Conservation (phyloP, 148 eudicot species). For the Mesembryanthemum crystallinum region DNA sequence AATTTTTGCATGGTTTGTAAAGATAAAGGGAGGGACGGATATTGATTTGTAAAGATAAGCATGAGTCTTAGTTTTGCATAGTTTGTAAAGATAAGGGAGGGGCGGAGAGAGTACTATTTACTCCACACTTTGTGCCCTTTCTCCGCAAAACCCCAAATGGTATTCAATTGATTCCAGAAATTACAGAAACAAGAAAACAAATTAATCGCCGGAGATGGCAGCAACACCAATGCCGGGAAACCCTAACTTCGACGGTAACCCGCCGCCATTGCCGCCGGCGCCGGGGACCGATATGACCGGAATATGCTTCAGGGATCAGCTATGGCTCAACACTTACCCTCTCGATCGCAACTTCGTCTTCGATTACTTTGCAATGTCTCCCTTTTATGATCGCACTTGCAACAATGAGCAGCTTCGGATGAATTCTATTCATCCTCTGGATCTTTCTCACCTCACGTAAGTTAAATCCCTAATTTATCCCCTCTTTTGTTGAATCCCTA, state of each 20-base stretch:
- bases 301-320: constrained; percentile 87
- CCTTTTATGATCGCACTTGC: constrained; percentile 82
- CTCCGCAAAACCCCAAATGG: no score
- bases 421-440: constrained; percentile 82
- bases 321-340: constrained; percentile 84
- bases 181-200: not conserved
- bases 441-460: constrained; percentile 82
- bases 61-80: no score
- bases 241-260: constrained; percentile 47
- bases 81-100: no score
- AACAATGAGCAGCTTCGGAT: constrained; percentile 72
- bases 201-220: constrained; percentile 48
- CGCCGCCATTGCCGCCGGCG: constrained; percentile 45
- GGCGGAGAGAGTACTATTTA: no score
- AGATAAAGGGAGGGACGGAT: no score
- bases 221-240: constrained; percentile 78
- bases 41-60: no score
- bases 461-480: constrained; percentile 2
- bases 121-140: no score
- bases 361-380: constrained; percentile 91
- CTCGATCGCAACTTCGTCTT: constrained; percentile 81
- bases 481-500: not conserved
- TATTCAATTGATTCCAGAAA: no score
- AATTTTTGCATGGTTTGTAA: no score
- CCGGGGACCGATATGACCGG: constrained; percentile 98